Evolutionary conservation across 345 rosid genomes (phyloP), one percentile per base, ranked within the genome.

Genomic region (Laguncularia racemosa): DNA sequence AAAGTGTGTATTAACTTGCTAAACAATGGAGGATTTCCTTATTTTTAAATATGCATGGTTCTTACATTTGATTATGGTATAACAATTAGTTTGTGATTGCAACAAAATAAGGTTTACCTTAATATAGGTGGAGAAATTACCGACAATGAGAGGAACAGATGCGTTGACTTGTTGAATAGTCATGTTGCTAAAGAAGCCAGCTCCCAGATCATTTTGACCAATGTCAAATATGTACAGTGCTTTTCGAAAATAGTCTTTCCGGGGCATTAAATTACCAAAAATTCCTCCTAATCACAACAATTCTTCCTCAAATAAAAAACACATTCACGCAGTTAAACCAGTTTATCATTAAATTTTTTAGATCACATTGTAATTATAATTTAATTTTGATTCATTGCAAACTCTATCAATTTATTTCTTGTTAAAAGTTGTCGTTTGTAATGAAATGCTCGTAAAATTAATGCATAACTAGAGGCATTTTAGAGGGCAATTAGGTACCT

Each of bases 71-170:
- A 7, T 47, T 47, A 14, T 10, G 6, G 5, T 14, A 16, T 47
- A 47, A 7, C 7, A 14, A 16, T 7, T 47, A 14, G 7, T 2
- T 47, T 47, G 4, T 12, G n/a, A 47, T 14, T 14, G 16, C 6
- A 16, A 14, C 13, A 12, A 15, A 51, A 5, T 51, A 16, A 43
- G 16, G 47, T 20, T 54, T 58, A 83, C 86, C 73, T 68, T 64
- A 19, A 86, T 33, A 51, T 66, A 65, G 56, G 43, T 55, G 38
- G 72, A 58, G 67, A 81, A 76, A 21, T 50, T 52, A 46, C 64
- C 52, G 58, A 86, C 26, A 4, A 83, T 67, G 46, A 67, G 64
- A 23, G 85, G 87, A 26, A 86, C 38, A 10, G 80, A 66, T 23
- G 56, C 56, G 3, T 53, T 26, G 16, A 53, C 56, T 53, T 53